Base-by-base conservation (phyloP, 1,284 basidiomycete genomes). In the Pascua sp. region DNA sequence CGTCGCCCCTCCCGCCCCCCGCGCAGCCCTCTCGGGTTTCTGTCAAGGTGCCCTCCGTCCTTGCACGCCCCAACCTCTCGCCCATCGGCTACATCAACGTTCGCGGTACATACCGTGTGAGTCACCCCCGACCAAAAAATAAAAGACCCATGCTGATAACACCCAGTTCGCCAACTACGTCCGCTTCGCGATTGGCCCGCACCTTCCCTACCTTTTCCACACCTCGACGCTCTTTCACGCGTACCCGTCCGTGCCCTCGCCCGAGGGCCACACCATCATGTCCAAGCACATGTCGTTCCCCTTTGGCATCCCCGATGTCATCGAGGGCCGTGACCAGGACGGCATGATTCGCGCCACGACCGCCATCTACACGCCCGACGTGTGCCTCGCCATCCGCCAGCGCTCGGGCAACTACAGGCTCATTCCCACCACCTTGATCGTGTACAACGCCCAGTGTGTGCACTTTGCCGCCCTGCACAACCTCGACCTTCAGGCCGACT, bases 371-470 rank as follows among this genome's bases (percentile, higher is more conserved):
- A 62, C 67, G 49, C 69, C 70, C 8, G 69, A 72, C 52, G 44
- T 68, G 11, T 63, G 60, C 11, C 62, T 72, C 3, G 63, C 61
- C 2, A 44, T 72, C 24, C 47, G 54, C 38, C 42, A 51, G 50
- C 54, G 58, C 10, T 63, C 60, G 5, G 47, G 47, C 15, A 42
- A 38, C 16, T 52, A 56, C 41, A 60, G 55, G 43, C 43, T 70
- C 12, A 47, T 65, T 8, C 64, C 70, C 24, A 57, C 63, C 39
- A 60, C 59, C 64, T 60, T 61, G 45, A 45, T 67, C 17, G 70
- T 68, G 0, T 72, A 67, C 42, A 59, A 68, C 10, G 56, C 65
- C 11, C 61, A 65, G 48, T 72, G 69, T 56, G 55, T 62, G 0
- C 60, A 65, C 60, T 71, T 63, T 51, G 56, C 61, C 8, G 24